Base-by-base conservation (phyloP, 441 rosid species). In the Corymbia citriodora region DNA sequence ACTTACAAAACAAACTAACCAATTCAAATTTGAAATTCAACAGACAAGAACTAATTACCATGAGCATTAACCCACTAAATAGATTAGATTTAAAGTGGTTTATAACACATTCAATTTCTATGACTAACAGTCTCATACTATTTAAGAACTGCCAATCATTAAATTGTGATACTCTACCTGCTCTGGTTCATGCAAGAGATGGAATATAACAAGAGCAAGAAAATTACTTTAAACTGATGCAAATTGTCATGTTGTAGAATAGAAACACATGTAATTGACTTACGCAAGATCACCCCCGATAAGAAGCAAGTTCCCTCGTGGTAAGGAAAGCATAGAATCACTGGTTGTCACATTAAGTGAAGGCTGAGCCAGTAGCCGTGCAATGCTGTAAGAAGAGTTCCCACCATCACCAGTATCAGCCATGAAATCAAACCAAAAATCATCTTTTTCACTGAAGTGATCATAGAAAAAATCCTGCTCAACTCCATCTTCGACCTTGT, bases 391-490 rank as follows among this genome's bases (percentile, higher is more conserved):
- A 33, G 99, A 96, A 45, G 99, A 97, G 91, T 98, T 98, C 63
- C 99, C 99, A 92, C 99, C 99, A 94, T 98, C 99, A 92, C 99
- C 99, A 87, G 99, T 98, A 94, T 98, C 99, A 92, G 99, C 99
- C 98, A 98, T 97, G 94, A 98, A 98, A 91, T 98, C 99, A 95
- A 98, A 98, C 99, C 99, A 98, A 59, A 98, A 91, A 53, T 96
- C 98, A 25, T 96, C 94, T 89, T 95, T 94, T 89, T 96, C 96
- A 88, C 95, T 92, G 88, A 97, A 95, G 89, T 98, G 99, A 92
- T 98, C 99, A 88, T 94, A 97, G 55, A 98, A 92, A 89, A 96
- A 93, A 91, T 97, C 99, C 88, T 94, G 93, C 89, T 93, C 91
- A 88, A 91, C 94, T 91, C 95, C 96, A 89, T 94, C 96, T 88